Conservation (phyloP, 2,329 filamentous ascomycete genomes). For the Hirsutella thompsonii region DNA sequence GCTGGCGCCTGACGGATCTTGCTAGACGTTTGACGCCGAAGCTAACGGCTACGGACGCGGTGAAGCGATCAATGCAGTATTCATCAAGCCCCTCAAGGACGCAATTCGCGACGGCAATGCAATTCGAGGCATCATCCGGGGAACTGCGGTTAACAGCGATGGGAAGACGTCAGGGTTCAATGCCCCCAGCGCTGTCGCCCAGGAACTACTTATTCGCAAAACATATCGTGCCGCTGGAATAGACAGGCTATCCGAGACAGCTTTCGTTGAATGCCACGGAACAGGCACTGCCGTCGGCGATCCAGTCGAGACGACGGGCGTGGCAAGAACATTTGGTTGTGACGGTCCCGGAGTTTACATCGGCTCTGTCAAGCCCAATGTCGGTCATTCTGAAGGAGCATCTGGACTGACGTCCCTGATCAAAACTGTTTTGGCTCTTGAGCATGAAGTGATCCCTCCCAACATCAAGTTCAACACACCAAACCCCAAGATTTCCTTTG, state of each 20-base stretch:
- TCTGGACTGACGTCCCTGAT: background rate
- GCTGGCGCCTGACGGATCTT: slow-evolving; percentile 11
- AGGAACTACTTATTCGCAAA: slow-evolving; percentile 15
- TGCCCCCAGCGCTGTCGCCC: slow-evolving; percentile 18
- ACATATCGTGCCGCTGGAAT: slow-evolving; percentile 13
- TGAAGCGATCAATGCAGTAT: slow-evolving; percentile 20
- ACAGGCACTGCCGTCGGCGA: no score
- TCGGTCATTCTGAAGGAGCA: background rate
- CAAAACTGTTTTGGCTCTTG: background rate
- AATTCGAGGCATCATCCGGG: slow-evolving; percentile 11
- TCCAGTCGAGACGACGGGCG: no score
- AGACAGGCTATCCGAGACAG: no score
- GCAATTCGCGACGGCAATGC: slow-evolving; percentile 26
- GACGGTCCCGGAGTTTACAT: background rate
- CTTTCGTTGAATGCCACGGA: no score
- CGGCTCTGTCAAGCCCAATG: background rate
- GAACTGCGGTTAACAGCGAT: slow-evolving; percentile 20
- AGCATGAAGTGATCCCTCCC: slow-evolving; percentile 6
- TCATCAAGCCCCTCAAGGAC: slow-evolving; percentile 27
- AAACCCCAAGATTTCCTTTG: slow-evolving; percentile 3
- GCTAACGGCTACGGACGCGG: slow-evolving; percentile 29
- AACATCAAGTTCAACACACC: slow-evolving; percentile 7
- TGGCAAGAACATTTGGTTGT: no score
- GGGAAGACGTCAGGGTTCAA: slow-evolving; percentile 26
- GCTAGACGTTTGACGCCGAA: slow-evolving; percentile 14